Percentiles rank a stretch among this genome's conserved stretches.
These are phyloP conservation scores for Lactarius hatsudake DNA, from an alignment of 768 basidiomycete species.

Conservation along the genomic window DNA sequence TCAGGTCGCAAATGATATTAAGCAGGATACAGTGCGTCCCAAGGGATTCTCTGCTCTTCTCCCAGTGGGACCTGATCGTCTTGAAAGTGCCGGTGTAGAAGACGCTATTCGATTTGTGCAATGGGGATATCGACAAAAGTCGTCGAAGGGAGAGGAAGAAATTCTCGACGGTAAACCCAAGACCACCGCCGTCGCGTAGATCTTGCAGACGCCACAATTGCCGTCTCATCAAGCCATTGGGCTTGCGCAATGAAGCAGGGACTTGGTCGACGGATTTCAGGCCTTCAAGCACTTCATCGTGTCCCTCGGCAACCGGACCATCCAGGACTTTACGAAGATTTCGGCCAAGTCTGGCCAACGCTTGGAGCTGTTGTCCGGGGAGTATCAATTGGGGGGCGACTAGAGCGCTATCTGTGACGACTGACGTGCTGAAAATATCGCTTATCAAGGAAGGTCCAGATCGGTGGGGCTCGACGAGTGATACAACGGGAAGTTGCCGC, in stretches of 20 bases:
- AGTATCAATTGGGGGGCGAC: neutral
- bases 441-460: neutral
- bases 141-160: neutral
- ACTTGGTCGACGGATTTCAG: neutral
- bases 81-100: neutral
- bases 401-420: neutral
- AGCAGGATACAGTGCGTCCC: neutral
- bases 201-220: no score
- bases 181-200: neutral
- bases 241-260: no score
- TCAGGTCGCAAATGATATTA: neutral
- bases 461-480: neutral
- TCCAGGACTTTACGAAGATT: neutral
- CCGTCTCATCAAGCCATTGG: no score
- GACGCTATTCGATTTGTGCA: neutral
- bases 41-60: no score
- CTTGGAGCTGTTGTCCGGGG: no score
- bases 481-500: no score
- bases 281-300: neutral
- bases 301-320: neutral
- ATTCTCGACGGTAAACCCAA: neutral
- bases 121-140: neutral
- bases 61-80: neutral
- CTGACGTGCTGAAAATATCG: neutral
- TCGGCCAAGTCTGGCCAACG: neutral